Evolutionary conservation across 1,139 yeast species (phyloP), one percentile per base, ranked within the genome.

Genomic region (Zygosaccharomyces pseudobailii): DNA sequence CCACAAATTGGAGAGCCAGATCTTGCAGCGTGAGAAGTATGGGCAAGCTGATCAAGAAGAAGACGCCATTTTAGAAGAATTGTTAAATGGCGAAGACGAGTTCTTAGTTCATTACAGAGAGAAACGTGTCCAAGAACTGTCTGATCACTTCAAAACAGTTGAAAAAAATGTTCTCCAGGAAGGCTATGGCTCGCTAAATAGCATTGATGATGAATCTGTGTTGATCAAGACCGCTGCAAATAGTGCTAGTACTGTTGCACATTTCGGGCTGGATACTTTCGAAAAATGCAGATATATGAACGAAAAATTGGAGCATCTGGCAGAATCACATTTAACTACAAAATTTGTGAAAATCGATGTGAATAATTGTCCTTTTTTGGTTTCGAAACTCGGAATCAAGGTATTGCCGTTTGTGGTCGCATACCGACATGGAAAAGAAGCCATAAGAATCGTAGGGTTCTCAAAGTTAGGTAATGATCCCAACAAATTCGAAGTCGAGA

Each of bases 361-460:
- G 0, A 76, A 72, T 37, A 68, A 75, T 24, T 85, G 90, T 0
- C 89, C 95, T 2, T 87, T 87, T 59, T 68, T 87, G 43, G 87
- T 81, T 3, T 68, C 79, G 1, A 81, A 79, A 57, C 71, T 87
- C 40, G 69, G 71, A 2, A 71, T 87, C 42, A 79, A 83, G 58
- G 82, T 84, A 5, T 71, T 87, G 7, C 96, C 96, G 0, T 83
- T 82, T 57, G 81, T 86, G 5, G 67, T 84, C 1, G 72, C 80
- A n/a, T 87, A 82, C 59, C 68, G 68, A 30, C 69, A 74, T 27
- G 90, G 90, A 1, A 66, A 72, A 40, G 90, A 85, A 58, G 61
- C 71, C 3, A 72, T 75, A 25, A 67, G 87, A 50, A 62, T 85
- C 6, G 74, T 84, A 4, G 95, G 95, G 6, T 83, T 87, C 57